Evolutionary conservation across 2,329 filamentous ascomycete genomes (phyloP), one percentile per base, ranked within the genome.

Genomic region (Phoma sp.): DNA sequence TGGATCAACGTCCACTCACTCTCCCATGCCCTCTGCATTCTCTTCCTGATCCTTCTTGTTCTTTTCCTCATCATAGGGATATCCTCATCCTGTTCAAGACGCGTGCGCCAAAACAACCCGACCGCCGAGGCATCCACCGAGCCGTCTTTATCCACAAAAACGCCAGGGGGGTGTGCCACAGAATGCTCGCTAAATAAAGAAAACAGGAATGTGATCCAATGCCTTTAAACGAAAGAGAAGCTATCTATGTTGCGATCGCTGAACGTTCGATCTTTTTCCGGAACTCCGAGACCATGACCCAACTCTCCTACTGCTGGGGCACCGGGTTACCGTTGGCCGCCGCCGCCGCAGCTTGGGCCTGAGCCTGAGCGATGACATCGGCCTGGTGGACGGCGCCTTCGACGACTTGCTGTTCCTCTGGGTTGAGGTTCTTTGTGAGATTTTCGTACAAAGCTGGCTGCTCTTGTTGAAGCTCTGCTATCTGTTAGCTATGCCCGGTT

Each of bases 391-490:
- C 85, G 51, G 93, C 91, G 22, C 81, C 83, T 73, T 96, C 88
- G 58, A 98, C 84, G 43, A 96, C 83, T 59, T 84, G 83, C 73
- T 95, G 90, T 71, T 98, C 93, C 44, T 95, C 90, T 0, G 86
- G 81, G 33, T 85, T 87, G 36, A 98, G 84, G 57, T 91, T 89
- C 63, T 88, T 86, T 22, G 91, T 91, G 54, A 99, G 82, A 55
- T 82, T 88, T 38, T 87, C 81, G 73, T 98, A 99, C 63, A 96
- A 88, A 63, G 93, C 89, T 13, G 93, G 93, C 70, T 97, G 92
- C 67, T 93, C 89, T 78, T 89, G 87, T 84, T 97, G 91, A 71
- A 98, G 85, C 75, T 85, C 92, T 96, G 36, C 27, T 40, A 27
- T 75, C 55, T 77, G 73, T 72, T 57, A 72, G 55, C 13, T 24